phyloP scores from a whole-genome alignment of 2,329 filamentous ascomycete genomes.

The Cercospora beticola region DNA sequence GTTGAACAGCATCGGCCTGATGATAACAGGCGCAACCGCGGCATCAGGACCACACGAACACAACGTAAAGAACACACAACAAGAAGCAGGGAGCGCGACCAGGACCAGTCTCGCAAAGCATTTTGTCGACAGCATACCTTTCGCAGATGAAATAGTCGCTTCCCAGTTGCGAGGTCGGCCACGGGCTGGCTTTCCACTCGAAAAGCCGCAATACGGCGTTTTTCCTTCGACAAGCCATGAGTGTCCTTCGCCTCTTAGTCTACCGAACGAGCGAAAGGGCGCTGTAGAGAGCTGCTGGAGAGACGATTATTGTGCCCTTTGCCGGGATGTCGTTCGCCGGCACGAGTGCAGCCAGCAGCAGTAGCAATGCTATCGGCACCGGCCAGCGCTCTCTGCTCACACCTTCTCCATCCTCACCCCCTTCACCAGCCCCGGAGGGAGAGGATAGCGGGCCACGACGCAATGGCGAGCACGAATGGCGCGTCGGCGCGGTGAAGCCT shows the following conservation, averaged over 20 bases:
- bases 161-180: background rate
- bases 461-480: background rate
- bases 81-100: background rate
- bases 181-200: background rate
- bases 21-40: background rate
- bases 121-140: background rate
- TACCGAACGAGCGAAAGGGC: background rate
- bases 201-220: background rate
- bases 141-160: background rate
- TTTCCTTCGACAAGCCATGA: background rate
- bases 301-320: background rate
- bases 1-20: background rate
- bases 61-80: background rate
- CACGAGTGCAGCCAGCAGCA: background rate
- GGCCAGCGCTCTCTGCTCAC: slow-evolving; percentile 4
- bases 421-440: background rate
- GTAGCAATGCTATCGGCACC: background rate
- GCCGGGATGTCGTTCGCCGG: background rate
- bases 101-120: background rate
- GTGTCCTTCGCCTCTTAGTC: background rate
- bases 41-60: background rate
- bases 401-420: background rate
- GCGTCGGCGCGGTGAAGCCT: background rate
- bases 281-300: background rate
- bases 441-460: background rate